Percentiles rank a stretch among this genome's conserved stretches.
Evolutionary conservation across 345 rosid genomes (phyloP).

Genomic region (Eutrema japonicum): DNA sequence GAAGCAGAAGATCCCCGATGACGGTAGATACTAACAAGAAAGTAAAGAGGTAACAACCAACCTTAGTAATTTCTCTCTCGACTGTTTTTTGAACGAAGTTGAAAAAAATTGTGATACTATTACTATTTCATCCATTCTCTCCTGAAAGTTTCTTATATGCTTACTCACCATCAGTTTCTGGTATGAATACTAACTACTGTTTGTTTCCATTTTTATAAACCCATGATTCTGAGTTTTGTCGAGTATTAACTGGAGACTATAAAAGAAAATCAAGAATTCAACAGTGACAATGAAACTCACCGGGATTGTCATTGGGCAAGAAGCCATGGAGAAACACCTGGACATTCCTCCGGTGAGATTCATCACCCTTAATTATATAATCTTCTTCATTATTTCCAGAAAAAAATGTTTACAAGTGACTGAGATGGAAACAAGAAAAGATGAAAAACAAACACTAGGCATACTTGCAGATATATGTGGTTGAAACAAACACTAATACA

Average conservation of each 20-base stretch:
- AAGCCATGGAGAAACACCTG: constrained; percentile 19
- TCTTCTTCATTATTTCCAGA: constrained; percentile 24
- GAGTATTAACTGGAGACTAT: constrained; percentile 28
- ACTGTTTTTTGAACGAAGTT: constrained; percentile 9
- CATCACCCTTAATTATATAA: constrained; percentile 6
- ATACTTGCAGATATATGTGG: constrained; percentile 18
- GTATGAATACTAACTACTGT: constrained; percentile 35
- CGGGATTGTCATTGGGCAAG: constrained; percentile 2
- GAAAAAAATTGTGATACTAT: constrained; percentile 16
- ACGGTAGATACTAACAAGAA: constrained; percentile 31
- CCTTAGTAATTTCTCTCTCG: constrained; percentile 25
- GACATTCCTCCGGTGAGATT: constrained; percentile 35
- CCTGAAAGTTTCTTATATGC: constrained; percentile 17
- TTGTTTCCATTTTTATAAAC: constrained; percentile 23
- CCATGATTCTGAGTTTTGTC: constrained; percentile 36
- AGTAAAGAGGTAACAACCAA: constrained; percentile 41
- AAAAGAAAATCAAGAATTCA: constrained; percentile 29
- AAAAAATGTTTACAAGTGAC: constrained; percentile 30
- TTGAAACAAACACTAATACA: constrained; percentile 14
- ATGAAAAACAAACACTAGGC: background rate
- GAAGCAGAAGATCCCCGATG: background rate
- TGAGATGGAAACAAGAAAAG: background rate
- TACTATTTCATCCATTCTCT: constrained; percentile 9
- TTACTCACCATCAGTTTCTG: constrained; percentile 1
- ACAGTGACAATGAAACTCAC: constrained; percentile 26